Conservation (phyloP, 1,284 basidiomycete genomes). For the Apiotrichum sp. region DNA sequence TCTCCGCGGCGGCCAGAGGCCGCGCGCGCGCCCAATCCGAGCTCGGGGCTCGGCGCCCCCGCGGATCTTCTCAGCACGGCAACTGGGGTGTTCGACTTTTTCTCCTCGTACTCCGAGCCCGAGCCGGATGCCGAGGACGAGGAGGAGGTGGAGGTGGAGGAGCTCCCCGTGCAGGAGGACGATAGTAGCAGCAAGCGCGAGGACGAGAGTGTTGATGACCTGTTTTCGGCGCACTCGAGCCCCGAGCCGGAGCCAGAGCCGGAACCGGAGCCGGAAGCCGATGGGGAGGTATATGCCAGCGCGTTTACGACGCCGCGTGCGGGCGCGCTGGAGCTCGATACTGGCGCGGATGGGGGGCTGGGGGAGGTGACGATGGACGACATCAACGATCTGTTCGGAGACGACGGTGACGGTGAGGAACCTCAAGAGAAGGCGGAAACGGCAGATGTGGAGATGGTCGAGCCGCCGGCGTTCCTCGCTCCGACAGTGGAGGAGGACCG, state of each 20-base stretch:
- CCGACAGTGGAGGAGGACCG: not conserved
- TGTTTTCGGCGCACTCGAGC: slow-evolving; percentile 32
- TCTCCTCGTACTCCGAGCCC: slow-evolving; percentile 28
- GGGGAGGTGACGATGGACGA: slow-evolving; percentile 8
- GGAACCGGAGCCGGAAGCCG: not conserved
- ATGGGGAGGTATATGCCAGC: slow-evolving; percentile 3
- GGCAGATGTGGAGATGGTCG: not conserved
- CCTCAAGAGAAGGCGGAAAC: not conserved
- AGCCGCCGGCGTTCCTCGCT: not conserved
- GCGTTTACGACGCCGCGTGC: slow-evolving; percentile 8
- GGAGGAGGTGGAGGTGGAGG: slow-evolving; percentile 11
- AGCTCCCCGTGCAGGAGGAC: slow-evolving; percentile 9
- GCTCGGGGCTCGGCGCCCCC: slow-evolving; percentile 9
- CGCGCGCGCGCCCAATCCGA: not conserved
- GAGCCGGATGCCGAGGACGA: slow-evolving; percentile 8
- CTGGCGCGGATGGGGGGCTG: not conserved
- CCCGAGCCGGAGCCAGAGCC: not conserved
- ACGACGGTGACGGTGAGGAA: slow-evolving; percentile 2
- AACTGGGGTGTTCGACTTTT: slow-evolving; percentile 28
- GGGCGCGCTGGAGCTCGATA: slow-evolving; percentile 4
- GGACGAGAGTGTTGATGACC: slow-evolving; percentile 26
- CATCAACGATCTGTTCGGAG: slow-evolving; percentile 21
- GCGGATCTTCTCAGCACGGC: slow-evolving; percentile 29
- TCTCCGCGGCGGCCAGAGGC: not conserved
- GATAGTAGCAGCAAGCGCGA: slow-evolving; percentile 17